These are phyloP conservation scores for Marasmius sp. DNA, from an alignment of 1,284 basidiomycete genomes.

Conservation along the genomic window DNA sequence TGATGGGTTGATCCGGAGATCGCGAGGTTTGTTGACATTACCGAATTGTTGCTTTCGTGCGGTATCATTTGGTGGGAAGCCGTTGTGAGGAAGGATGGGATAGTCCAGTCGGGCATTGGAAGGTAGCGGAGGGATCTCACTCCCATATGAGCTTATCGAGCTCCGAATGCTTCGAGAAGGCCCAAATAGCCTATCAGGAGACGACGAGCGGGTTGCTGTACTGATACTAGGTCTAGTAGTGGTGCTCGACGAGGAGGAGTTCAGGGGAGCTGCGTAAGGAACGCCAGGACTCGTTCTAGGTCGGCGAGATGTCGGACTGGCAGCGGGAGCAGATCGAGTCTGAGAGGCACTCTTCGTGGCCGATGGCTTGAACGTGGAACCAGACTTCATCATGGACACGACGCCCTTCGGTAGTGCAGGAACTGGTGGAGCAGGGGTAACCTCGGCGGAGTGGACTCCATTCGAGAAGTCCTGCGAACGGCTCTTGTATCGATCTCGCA, in stretches of 20 bases:
- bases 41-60: background rate
- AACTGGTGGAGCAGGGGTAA: background rate
- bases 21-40: background rate
- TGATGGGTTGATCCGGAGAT: background rate
- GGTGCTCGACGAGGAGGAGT: background rate
- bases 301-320: background rate
- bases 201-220: background rate
- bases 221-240: background rate
- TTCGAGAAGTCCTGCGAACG: background rate
- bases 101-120: background rate
- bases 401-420: background rate
- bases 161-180: background rate
- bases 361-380: background rate
- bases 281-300: background rate
- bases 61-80: background rate
- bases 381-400: background rate
- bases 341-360: background rate
- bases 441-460: background rate
- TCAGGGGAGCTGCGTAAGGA: background rate
- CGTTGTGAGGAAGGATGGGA: background rate
- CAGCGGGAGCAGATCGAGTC: background rate
- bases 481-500: background rate
- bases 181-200: background rate
- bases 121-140: background rate
- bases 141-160: background rate